Evolutionary conservation across 2,329 filamentous ascomycete genomes (phyloP), one percentile per base, ranked within the genome.

Genomic region (Talaromyces rugulosus): DNA sequence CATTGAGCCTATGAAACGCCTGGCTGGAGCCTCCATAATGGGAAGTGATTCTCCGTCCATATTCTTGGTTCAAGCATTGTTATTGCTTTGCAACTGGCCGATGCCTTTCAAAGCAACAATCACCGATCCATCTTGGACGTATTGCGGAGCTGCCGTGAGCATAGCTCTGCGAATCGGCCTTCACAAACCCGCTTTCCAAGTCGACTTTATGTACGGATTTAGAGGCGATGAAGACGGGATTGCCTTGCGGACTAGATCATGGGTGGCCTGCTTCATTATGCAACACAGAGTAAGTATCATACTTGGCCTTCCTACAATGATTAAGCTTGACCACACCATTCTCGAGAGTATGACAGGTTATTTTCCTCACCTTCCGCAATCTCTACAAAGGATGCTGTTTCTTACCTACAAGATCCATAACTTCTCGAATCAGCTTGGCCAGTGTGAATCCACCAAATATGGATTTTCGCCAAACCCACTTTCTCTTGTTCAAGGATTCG

Each of bases 201-300:
- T 47, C 16, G 42, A 47, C 16, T 47, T 47, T 47, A 47, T 47
- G 18, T 47, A 47, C 18, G 42, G 42, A 47, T 47, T 14, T 11
- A 16, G 14, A 7, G 27, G 2, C n/a, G 34, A 56, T 33, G 53
- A 56, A 56, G 53, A 56, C 16, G 31, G 5, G 16, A 9, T 47
- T 18, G 42, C 42, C n/a, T 47, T 47, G 42, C 18, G 53, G 30
- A 36, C 53, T 33, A 56, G 34, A 56, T 34, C 53, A 12, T 56
- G 53, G 53, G 23, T 56, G 33, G 28, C 53, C 31, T 56, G 53
- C 34, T 56, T 56, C 27, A 56, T 56, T 16, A 40, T 56, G 42
- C 42, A 47, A 47, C 16, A 47, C 16, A n/a, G 42, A 47, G 14
- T 47, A 6, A 47, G 42, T 47, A n/a, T 47, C 18, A 23, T 23